Evolutionary conservation across 2,329 filamentous ascomycete genomes (phyloP).

Genomic region (Chaetomium olivaceum): DNA sequence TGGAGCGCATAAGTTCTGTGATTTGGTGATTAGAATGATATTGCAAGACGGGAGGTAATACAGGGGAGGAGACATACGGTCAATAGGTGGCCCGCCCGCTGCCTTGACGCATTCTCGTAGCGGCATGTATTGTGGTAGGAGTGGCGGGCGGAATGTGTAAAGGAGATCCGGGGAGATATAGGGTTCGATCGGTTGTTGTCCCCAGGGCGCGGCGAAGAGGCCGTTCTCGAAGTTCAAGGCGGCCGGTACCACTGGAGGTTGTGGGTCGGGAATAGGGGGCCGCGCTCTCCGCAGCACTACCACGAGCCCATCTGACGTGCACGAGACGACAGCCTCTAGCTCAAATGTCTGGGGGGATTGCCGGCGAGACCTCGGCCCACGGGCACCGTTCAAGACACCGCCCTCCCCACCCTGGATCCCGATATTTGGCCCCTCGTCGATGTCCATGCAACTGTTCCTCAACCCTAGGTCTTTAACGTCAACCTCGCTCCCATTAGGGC

Average conservation of each 20-base stretch:
- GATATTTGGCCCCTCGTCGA: slow-evolving; percentile 38
- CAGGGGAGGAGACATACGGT: slow-evolving; percentile 39
- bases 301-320: slow-evolving; percentile 83
- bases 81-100: slow-evolving; percentile 54
- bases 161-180: slow-evolving; percentile 46
- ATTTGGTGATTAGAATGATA: neutral
- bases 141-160: slow-evolving; percentile 47
- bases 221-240: slow-evolving; percentile 57
- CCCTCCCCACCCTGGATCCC: slow-evolving; percentile 35
- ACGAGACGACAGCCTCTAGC: slow-evolving; percentile 87
- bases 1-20: slow-evolving; percentile 69
- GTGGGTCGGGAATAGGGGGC: slow-evolving; percentile 63
- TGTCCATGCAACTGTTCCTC: slow-evolving; percentile 44
- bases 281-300: slow-evolving; percentile 76
- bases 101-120: slow-evolving; percentile 47
- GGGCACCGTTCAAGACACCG: slow-evolving; percentile 30
- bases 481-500: slow-evolving; percentile 42
- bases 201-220: slow-evolving; percentile 81
- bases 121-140: slow-evolving; percentile 48
- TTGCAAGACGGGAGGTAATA: neutral
- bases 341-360: slow-evolving; percentile 51
- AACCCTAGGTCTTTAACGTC: slow-evolving; percentile 9
- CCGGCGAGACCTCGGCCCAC: neutral
- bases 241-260: slow-evolving; percentile 48
- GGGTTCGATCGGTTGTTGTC: slow-evolving; percentile 61